Base-by-base conservation (phyloP, 208 protist genomes). In the Wallacemonas collosoma region DNA sequence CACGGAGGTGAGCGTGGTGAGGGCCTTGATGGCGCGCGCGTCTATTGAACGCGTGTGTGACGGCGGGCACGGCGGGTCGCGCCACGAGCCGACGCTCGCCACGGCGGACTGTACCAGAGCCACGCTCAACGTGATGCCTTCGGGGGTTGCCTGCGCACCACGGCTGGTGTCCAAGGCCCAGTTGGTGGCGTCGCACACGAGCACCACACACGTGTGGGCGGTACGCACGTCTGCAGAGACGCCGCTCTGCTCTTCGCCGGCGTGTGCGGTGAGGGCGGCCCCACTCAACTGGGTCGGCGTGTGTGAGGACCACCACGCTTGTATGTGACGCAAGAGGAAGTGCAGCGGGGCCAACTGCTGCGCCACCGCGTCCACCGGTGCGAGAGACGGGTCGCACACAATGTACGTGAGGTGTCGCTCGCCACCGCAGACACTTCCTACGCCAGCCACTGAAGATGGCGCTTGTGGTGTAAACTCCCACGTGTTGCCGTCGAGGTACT, bases 131-230 rank as follows among this genome's bases (percentile, higher is more conserved):
- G 60, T 48, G 40, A 65, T 65, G 43, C 60, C 60, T 6, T n/a
- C 39, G 9, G 43, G 4, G 6, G 12, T 50, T 1, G 60, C 60
- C 5, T 35, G 40, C 38, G n/a, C 41, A 48, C 60, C 60, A 7
- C 60, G 60, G 15, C 50, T 38, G 12, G 60, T 65, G 60, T 65
- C 60, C 60, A 65, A 35, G 11, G 43, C 60, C 60, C 60, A 65
- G 60, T 65, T 65, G 8, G 40, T 48, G n/a, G 60, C 12, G 11
- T 5, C 40, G 26, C 60, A 65, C 6, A 51, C 8, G 12, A 15
- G 41, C 36, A 65, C 43, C 5, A 26, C 26, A 26, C 26, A 26
- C 26, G 26, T 26, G 26, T 26, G 26, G 26, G 26, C 26, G 26
- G 26, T 26, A 26, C 26, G 26, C 26, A 26, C 26, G 26, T 26